Base-by-base conservation (phyloP, 2,329 filamentous ascomycete genomes). In the Xenosphaeropsis pyriputrescens region DNA sequence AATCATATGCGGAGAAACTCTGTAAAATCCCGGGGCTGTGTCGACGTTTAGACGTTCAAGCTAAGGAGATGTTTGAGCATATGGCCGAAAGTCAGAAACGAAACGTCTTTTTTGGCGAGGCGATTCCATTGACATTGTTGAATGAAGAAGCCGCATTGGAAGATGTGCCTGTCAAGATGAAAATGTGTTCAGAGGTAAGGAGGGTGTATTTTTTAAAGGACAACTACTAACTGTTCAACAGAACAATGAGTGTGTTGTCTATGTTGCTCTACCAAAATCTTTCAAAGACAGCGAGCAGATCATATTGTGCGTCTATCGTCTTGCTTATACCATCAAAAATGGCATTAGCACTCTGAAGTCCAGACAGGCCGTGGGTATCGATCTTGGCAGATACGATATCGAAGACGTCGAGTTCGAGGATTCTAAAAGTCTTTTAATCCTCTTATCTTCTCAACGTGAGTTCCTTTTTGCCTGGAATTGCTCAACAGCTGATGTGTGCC, bases 21-120 rank as follows among this genome's bases (percentile, higher is more conserved):
- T 68, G 75, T 0, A 70, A 72, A 40, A 58, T 85, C n/a, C 70
- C 71, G 35, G 75, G 81, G 37, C 55, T 88, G 32, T 71, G 74
- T 11, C 62, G 64, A 9, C 69, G 75, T 39, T 58, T 85, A 13
- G 63, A 65, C 0, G 55, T 56, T 3, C 74, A 76, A 49, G 72
- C 76, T 8, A 65, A 65, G n/a, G 57, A 57, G 6, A 66, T 85
- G 2, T 83, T 85, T 48, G 57, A 70, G 38, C 65, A 76, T 41
- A 75, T 86, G 52, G 75, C 84, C 43, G 72, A 79, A 56, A 72
- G 78, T 6, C 71, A 85, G 57, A 67, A 73, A 49, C 63, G 77
- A 39, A 79, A 75, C 39, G 78, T 86, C 9, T 62, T 77, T 5
- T 78, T 85, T 47, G 78, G 78, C 3, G 65, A 67, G 22, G 59